Evolutionary conservation across 2,329 filamentous ascomycete genomes (phyloP), one percentile per base, ranked within the genome.

Genomic region (Ascochyta lentis): DNA sequence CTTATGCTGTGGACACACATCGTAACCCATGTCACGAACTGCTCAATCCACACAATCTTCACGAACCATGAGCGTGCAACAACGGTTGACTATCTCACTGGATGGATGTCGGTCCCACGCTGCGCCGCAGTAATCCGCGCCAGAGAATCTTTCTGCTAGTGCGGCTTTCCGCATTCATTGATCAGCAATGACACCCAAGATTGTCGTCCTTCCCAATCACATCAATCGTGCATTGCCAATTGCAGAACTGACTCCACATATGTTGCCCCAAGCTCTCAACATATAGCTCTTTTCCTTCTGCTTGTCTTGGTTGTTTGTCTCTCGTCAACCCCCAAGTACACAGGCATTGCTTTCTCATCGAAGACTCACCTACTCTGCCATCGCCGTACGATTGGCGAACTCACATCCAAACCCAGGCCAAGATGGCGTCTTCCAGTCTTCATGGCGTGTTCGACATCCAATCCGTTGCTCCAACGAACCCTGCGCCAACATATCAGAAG

Each of bases 371-470:
- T 34, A 45, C 6, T 45, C 6, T 19, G 27, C 2, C 37, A 12
- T 8, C 23, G 13, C 29, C n/a, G 8, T 4, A n/a, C 12, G 3
- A 27, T 8, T 27, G 41, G 22, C 24, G 13, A 29, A n/a, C 15
- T n/a, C 10, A 33, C 8, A 35, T 6, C 15, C n/a, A 22, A 6
- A 34, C 27, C 19, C 27, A 26, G 9, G 23, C 8, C 55, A 73
- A 34, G 16, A 79, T 79, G 75, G 63, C 75, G 39, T 61, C 75
- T 12, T 44, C 69, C 57, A 22, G 61, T 60, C 67, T 81, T 23
- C 76, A 76, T 19, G 70, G 74, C 19, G 65, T 81, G 24, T 69
- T 81, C 48, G 72, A 79, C 41, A 75, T 82, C 24, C 77, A 81
- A 37, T 72, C 73, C 46, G 56, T 63, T 6, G 59, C 69, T 13